A percentile compares a stretch with the other conserved stretches of the same genome.
These are phyloP conservation scores for Umbelopsis ramanniana DNA, from an alignment of 192 early-diverging fungal genomes.

Conservation along the genomic window DNA sequence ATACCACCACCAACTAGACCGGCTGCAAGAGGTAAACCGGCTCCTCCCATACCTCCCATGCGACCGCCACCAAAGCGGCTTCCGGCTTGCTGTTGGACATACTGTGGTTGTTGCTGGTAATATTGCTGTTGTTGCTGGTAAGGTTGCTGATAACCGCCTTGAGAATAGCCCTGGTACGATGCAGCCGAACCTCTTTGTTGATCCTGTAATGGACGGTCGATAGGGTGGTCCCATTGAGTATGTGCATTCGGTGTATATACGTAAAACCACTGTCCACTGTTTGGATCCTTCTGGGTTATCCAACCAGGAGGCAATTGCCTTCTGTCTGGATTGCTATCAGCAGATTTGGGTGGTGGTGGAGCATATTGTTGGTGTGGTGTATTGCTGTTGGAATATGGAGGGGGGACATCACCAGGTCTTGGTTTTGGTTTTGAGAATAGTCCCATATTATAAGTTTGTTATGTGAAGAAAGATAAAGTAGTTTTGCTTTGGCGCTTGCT, in stretches of 20 bases:
- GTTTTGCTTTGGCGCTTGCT: too few relatives aligned
- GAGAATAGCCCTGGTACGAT: constrained; percentile 7
- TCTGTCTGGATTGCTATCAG: constrained; percentile 30
- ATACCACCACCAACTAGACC: constrained; percentile 29
- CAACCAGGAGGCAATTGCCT: constrained; percentile 36
- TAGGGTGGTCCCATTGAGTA: constrained; percentile 44
- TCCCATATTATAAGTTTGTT: background rate
- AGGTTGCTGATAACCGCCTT: constrained; percentile 25
- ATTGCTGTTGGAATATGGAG: background rate
- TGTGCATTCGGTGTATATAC: constrained; percentile 39
- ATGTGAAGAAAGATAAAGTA: background rate
- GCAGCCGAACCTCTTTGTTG: constrained; percentile 4
- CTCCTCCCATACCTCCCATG: constrained; percentile 14
- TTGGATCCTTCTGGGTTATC: constrained; percentile 38
- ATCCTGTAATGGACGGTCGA: constrained; percentile 21
- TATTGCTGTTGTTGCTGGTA: constrained; percentile 28
- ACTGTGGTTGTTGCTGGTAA: constrained; percentile 23
- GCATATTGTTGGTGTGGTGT: constrained; percentile 20
- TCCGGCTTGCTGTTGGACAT: constrained; percentile 22
- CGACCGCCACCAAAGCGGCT: constrained; percentile 21
- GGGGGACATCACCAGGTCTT: background rate
- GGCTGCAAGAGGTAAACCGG: constrained; percentile 11
- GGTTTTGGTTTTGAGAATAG: constrained; percentile 14
- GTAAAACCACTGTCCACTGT: constrained; percentile 37
- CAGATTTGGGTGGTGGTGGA: constrained; percentile 14